Evolutionary conservation across 768 basidiomycete genomes (phyloP).

Genomic region (Tylopilus vinaceipallidus): DNA sequence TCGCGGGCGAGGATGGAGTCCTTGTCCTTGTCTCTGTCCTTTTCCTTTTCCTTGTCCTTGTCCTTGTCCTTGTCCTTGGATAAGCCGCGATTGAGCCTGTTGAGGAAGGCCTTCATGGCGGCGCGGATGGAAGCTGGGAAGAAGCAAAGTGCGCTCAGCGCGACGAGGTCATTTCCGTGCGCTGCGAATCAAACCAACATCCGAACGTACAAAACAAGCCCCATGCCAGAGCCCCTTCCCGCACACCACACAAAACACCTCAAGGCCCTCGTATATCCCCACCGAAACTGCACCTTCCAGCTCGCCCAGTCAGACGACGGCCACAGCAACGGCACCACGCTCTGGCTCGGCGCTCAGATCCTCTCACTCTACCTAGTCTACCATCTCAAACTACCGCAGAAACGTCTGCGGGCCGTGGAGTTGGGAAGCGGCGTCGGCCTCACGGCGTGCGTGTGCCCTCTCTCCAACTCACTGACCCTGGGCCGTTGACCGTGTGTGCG

Average conservation of each 20-base stretch:
- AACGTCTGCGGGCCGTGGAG: slow-evolving; percentile 56
- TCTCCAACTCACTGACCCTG: background rate
- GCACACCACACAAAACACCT: slow-evolving; percentile 69
- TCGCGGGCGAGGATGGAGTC: slow-evolving; percentile 28
- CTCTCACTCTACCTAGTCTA: slow-evolving; percentile 60
- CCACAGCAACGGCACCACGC: slow-evolving; percentile 71
- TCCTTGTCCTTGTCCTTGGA: slow-evolving; percentile 62
- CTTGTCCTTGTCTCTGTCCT: slow-evolving; percentile 26
- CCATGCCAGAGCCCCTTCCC: slow-evolving; percentile 34
- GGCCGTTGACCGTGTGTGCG: background rate
- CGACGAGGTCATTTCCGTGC: slow-evolving; percentile 23
- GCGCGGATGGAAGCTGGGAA: background rate
- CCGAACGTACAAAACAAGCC: background rate
- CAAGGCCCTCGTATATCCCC: slow-evolving; percentile 40
- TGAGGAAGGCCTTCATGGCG: slow-evolving; percentile 82
- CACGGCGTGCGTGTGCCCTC: slow-evolving; percentile 54
- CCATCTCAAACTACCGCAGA: slow-evolving; percentile 28
- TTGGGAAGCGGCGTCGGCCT: slow-evolving; percentile 83
- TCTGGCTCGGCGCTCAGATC: slow-evolving; percentile 84
- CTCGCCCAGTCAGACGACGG: slow-evolving; percentile 63
- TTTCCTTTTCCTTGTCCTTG: slow-evolving; percentile 42
- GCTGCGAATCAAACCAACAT: slow-evolving; percentile 7
- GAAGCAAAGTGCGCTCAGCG: slow-evolving; percentile 8
- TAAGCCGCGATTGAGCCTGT: slow-evolving; percentile 65
- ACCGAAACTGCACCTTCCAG: slow-evolving; percentile 42